phyloP scores from a whole-genome alignment of 1,139 yeast genomes.

The Lodderomyces orthopsilosis region DNA sequence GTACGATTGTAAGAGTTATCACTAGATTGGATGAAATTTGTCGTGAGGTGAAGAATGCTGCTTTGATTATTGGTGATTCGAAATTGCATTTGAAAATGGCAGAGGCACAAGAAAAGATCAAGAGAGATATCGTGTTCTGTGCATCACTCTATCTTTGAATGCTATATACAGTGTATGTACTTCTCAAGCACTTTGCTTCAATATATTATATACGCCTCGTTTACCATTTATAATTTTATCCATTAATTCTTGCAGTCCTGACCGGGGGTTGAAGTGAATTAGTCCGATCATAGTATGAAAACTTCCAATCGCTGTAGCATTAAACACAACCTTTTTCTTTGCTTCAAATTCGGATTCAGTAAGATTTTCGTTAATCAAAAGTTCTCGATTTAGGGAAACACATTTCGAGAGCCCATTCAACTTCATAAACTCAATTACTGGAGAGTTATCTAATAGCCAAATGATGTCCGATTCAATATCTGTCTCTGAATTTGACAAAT shows the following conservation, averaged over 20 bases:
- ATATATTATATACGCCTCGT: conserved; percentile 22
- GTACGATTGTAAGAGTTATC: conserved; percentile 95
- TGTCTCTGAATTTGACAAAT: conserved; percentile 19
- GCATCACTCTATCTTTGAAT: conserved; percentile 80
- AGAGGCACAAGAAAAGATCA: conserved; percentile 90
- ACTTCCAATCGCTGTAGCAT: conserved; percentile 32
- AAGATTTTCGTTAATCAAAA: conserved; percentile 4
- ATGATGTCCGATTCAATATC: conserved; percentile 1
- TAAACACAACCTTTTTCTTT: conserved; percentile 18
- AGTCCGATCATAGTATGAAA: conserved; percentile 43
- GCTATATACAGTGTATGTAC: neutral
- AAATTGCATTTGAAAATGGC: conserved; percentile 83
- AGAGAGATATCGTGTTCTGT: conserved; percentile 95
- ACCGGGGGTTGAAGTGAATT: conserved; percentile 29
- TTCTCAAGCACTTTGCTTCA: conserved; percentile 4
- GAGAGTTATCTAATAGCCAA: conserved; percentile 15
- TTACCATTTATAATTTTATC: conserved; percentile 28
- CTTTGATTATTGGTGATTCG: conserved; percentile 91
- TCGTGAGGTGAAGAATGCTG: conserved; percentile 91
- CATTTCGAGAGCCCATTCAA: conserved; percentile 22
- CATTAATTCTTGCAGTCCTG: conserved; percentile 15
- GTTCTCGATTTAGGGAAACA: conserved; percentile 9
- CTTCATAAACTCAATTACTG: conserved; percentile 36
- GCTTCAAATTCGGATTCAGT: conserved; percentile 11
- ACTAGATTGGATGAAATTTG: conserved; percentile 93